These are phyloP conservation scores for Aschersonia sp. DNA, from an alignment of 2,329 filamentous ascomycete species.

Conservation along the genomic window DNA sequence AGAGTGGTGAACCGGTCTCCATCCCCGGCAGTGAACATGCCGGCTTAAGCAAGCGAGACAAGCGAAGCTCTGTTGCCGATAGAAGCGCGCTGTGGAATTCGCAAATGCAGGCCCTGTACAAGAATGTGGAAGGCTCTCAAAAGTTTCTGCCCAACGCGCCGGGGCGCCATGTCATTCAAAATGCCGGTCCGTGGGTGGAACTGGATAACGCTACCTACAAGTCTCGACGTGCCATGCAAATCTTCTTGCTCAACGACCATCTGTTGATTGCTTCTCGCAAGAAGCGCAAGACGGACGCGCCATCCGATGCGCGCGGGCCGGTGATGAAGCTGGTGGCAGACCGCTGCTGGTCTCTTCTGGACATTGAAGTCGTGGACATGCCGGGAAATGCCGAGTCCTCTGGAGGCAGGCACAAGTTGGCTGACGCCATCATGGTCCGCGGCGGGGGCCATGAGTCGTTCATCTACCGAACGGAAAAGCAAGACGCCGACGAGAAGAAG, in stretches of 20 bases:
- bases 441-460: conserved; percentile 79
- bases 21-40: conserved; percentile 36
- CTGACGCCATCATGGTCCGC: conserved; percentile 81
- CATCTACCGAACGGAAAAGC: conserved; percentile 82
- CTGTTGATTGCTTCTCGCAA: conserved; percentile 82
- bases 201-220: conserved; percentile 97
- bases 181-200: conserved; percentile 89
- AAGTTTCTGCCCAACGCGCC: conserved; percentile 86
- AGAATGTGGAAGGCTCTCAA: conserved; percentile 93
- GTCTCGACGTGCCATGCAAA: conserved; percentile 72
- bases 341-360: conserved; percentile 83
- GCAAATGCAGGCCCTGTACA: conserved; percentile 70
- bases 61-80: conserved; percentile 75
- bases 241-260: conserved; percentile 91
- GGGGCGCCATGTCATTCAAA: conserved; percentile 86
- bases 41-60: conserved; percentile 55
- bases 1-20: conserved; percentile 29
- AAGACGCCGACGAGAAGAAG: conserved; percentile 64
- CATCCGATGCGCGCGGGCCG: conserved; percentile 33
- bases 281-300: conserved; percentile 71
- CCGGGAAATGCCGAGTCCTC: conserved; percentile 49
- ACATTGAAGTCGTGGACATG: conserved; percentile 87
- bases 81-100: conserved; percentile 53
- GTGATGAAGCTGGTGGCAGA: conserved; percentile 77
- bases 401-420: conserved; percentile 43